Percentiles rank a stretch among this genome's conserved stretches.
Conservation (phyloP, 2,329 filamentous ascomycete species). For the Neoscytalidium dimidiatum region DNA sequence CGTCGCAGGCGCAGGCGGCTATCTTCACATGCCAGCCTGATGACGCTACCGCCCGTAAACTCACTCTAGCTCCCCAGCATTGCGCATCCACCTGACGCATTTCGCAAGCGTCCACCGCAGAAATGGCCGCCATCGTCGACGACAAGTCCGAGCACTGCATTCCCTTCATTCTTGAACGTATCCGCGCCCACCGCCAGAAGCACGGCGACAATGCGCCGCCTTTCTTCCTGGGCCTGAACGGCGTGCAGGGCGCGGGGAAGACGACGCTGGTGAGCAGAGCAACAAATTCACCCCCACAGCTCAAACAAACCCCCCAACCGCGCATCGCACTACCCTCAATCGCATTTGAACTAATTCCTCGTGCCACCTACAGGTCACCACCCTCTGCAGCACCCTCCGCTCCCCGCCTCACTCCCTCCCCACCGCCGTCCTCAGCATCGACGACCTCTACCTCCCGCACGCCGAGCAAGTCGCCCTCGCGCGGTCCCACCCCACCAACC, state of each 20-base stretch:
- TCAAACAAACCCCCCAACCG: not conserved
- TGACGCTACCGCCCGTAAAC: conserved; percentile 15
- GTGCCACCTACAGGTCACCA: conserved; percentile 52
- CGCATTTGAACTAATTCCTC: not conserved
- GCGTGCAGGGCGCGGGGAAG: conserved; percentile 86
- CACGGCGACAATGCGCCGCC: conserved; percentile 52
- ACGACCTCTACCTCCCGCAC: conserved; percentile 85
- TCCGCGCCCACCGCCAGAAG: conserved; percentile 47
- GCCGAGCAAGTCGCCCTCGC: conserved; percentile 67
- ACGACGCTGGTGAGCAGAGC: conserved; percentile 67
- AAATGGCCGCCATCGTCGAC: conserved; percentile 55
- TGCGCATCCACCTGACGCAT: not conserved
- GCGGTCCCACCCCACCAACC: conserved; percentile 66
- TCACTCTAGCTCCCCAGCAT: not conserved
- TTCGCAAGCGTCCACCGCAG: not conserved
- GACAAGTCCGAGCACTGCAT: conserved; percentile 79
- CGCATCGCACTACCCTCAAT: not conserved
- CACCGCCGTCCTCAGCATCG: conserved; percentile 76
- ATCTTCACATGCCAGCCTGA: conserved; percentile 20
- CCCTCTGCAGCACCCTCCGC: conserved; percentile 64
- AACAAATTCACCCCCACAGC: not conserved
- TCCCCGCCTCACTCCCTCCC: conserved; percentile 59
- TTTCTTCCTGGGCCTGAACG: conserved; percentile 83
- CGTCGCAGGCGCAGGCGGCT: not conserved
- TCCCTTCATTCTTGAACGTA: conserved; percentile 69